Percentiles rank a stretch among this genome's conserved stretches.
phyloP scores from a whole-genome alignment of 768 basidiomycete species.

The Suillus hirtellus region DNA sequence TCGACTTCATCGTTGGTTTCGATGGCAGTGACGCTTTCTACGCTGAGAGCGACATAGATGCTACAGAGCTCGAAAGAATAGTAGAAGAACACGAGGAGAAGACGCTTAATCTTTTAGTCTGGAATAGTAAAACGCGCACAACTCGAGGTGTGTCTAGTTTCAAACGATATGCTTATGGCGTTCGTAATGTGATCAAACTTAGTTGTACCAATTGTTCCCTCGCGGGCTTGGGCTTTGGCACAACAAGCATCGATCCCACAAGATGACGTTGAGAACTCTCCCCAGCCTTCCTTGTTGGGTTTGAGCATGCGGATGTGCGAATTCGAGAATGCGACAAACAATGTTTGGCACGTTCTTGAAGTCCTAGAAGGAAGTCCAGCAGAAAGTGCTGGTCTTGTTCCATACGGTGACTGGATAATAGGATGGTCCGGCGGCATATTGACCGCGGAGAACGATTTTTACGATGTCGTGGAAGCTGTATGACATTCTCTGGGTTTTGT shows the following conservation, averaged over 20 bases:
- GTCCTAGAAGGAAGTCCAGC: conserved; percentile 96
- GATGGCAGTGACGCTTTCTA: conserved; percentile 61
- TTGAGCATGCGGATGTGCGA: conserved; percentile 92
- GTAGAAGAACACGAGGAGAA: conserved; percentile 81
- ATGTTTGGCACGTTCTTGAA: conserved; percentile 98
- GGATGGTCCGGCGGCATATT: conserved; percentile 96
- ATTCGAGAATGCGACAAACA: conserved; percentile 84
- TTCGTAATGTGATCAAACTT: conserved; percentile 5
- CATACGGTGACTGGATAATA: conserved; percentile 75
- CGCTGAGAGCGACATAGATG: conserved; percentile 58
- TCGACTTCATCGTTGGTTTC: conserved; percentile 95
- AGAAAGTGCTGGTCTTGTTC: conserved; percentile 94
- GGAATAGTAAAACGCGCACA: conserved; percentile 78
- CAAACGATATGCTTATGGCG: neutral
- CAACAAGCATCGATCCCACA: conserved; percentile 39
- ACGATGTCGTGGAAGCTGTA: conserved; percentile 91
- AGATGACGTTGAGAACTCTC: conserved; percentile 41
- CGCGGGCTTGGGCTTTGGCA: conserved; percentile 73
- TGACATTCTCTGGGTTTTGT: conserved; percentile 27
- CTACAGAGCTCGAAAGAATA: conserved; percentile 70
- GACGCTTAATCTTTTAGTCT: conserved; percentile 70
- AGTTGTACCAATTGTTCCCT: conserved; percentile 88
- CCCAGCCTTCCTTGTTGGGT: conserved; percentile 89
- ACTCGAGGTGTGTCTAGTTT: conserved; percentile 56
- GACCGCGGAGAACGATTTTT: conserved; percentile 92